phyloP scores from a whole-genome alignment of 1,284 basidiomycete genomes.

The Marasmius fiardii region DNA sequence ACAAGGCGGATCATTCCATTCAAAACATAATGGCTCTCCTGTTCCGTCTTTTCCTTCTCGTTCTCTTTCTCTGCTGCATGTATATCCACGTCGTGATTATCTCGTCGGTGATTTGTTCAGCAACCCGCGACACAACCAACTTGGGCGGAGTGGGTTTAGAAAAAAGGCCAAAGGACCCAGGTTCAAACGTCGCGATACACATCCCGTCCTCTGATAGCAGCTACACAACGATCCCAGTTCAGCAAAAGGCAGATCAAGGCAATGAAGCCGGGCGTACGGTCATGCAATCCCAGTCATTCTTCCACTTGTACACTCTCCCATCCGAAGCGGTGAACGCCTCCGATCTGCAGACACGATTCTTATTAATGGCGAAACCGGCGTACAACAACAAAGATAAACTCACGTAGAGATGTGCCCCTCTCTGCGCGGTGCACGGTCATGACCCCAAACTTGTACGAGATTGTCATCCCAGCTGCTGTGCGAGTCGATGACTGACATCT shows the following conservation, averaged over 20 bases:
- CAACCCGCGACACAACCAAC: conserved; percentile 26
- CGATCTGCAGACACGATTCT: conserved; percentile 3
- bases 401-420: conserved; percentile 2
- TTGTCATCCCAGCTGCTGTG: background rate
- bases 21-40: conserved; percentile 1
- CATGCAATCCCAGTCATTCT: background rate
- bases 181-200: conserved; percentile 26
- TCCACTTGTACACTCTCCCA: conserved; percentile 16
- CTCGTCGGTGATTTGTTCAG: conserved; percentile 27
- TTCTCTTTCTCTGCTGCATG: conserved; percentile 21
- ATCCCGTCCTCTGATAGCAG: conserved; percentile 9
- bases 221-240: background rate
- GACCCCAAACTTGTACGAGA: conserved; percentile 7
- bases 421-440: background rate
- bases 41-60: background rate
- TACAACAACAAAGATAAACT: background rate
- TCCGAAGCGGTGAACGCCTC: conserved; percentile 14
- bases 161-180: conserved; percentile 18
- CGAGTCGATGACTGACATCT: conserved; percentile 5
- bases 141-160: conserved; percentile 18
- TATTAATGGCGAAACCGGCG: background rate
- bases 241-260: background rate
- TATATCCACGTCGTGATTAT: conserved; percentile 33
- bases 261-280: background rate
- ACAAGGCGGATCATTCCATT: no score